Conservation (phyloP, 2,329 filamentous ascomycete genomes). For the Zymoseptoria brevis region DNA sequence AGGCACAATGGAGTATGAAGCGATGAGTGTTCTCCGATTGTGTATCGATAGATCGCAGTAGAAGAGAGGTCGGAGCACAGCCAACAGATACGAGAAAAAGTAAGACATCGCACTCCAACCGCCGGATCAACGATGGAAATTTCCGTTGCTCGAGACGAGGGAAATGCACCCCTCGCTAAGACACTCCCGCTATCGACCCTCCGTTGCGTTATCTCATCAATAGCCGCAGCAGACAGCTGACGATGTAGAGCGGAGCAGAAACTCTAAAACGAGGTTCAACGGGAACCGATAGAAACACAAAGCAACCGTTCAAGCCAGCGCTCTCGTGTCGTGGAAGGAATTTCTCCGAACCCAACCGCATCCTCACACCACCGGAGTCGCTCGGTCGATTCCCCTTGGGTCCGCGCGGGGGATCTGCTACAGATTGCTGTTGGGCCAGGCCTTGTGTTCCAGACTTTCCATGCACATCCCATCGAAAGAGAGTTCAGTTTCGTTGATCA, state of each 20-base stretch:
- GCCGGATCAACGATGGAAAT: neutral
- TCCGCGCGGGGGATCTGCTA: neutral
- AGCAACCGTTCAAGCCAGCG: neutral
- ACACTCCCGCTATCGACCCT: neutral
- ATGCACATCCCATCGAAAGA: neutral
- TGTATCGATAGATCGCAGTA: neutral
- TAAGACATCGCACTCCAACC: neutral
- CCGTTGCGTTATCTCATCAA: neutral
- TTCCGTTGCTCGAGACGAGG: neutral
- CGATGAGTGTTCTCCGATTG: neutral
- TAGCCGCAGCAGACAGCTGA: neutral
- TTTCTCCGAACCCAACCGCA: neutral
- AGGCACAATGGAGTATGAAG: neutral
- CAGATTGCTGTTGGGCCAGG: neutral
- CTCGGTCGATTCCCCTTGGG: neutral
- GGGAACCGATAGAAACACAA: neutral
- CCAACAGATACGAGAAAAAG: neutral
- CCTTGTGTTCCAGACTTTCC: neutral
- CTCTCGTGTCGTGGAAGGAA: neutral
- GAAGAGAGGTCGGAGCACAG: neutral
- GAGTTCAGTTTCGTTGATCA: neutral
- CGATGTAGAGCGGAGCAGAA: neutral
- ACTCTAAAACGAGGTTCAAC: neutral
- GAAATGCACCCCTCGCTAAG: neutral
- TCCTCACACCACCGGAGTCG: neutral